Base-by-base conservation (phyloP, 345 rosid species). In the Pelargonium nanum region DNA sequence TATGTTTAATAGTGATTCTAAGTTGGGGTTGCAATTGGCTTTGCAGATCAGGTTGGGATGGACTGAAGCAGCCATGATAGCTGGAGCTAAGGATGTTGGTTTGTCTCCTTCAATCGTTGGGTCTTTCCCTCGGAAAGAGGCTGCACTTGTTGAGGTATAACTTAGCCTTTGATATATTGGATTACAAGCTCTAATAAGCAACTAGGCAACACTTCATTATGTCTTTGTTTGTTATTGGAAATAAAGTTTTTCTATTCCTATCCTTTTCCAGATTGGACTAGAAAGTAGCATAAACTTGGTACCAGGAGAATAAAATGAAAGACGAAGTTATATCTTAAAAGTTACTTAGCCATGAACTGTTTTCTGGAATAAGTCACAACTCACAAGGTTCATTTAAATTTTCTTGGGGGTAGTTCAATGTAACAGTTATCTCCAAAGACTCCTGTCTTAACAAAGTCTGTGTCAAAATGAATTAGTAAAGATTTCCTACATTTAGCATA, bases 101-200 rank as follows among this genome's bases (percentile, higher is more conserved):
- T 67, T 87, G 22, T 93, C 99, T 59, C 99, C 99, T 67, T 81
- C 97, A 1, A 78, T 89, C 1, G 81, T 89, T 45, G 99, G 99
- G 16, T 81, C 97, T 64, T 83, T 89, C 74, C 82, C 95, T 0
- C 75, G 94, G 57, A 89, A 85, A 77, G 97, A 86, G 73, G 96
- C 96, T 26, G 86, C 88, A 1, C 79, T 93, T 9, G 91, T 89
- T 20, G 99, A 93, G 97, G 98, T 92, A 56, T 32, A 19, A 19
- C 28, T 57, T 57, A 28, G 24, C 17, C 19, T 26, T 22, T 25
- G 26, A 24, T 22, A 21, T 23, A 22, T 8, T 22, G 24, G 26
- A 4, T 23, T 22, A 55, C 26, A 22, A 23, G 16, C 13, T 55
- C 2, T 55, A 19, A 19, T 55, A 19, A 3, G 15, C 5, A 12